Base-by-base conservation (phyloP, 352 stramenopile species). In the Globisporangium okanoganense region DNA sequence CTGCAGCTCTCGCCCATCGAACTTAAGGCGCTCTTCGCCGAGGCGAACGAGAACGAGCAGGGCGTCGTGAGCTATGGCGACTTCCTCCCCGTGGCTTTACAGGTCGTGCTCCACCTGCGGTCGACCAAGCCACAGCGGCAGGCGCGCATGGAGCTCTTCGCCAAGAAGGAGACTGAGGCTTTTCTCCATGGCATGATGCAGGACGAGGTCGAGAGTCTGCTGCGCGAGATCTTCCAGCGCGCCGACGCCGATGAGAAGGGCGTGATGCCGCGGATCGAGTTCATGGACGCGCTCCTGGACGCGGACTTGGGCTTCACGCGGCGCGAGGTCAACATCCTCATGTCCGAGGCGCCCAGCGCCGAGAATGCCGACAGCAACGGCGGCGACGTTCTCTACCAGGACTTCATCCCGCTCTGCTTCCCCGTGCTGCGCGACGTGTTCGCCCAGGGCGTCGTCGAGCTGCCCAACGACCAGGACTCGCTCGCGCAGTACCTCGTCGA, bases 141-240 rank as follows among this genome's bases (percentile, higher is more conserved):
- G 4, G 45, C 70, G 27, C 78, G 75, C 6, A 66, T 72, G 22
- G 77, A 82, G 9, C 61, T 62, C 1, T 81, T 76, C n/a, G 61
- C 50, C 13, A 85, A 83, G 40, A 73, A 71, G 38, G 66, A 82
- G 18, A 58, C 61, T 7, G 75, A 87, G 38, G 65, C 75, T 33
- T 77, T 94, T 41, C 55, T 90, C n/a, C 84, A 94, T 61, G 82
- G 84, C 33, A 83, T 92, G 71, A 83, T 85, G 73, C 84, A 88
- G 50, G 84, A 94, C 55, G 84, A 94, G 52, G 77, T 90, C 54
- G 84, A 94, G 52, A 90, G 79, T 66, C 71, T 92, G 24, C 61
- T 94, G 57, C 75, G 79, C 2, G 84, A 94, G 56, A 88, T 85
- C 64, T 86, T 94, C 56, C 80, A 88, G 57, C 82, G 83, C 25